Evolutionary conservation across 2,329 filamentous ascomycete genomes (phyloP).

Genomic region (Zelopaecilomyces penicillatus): DNA sequence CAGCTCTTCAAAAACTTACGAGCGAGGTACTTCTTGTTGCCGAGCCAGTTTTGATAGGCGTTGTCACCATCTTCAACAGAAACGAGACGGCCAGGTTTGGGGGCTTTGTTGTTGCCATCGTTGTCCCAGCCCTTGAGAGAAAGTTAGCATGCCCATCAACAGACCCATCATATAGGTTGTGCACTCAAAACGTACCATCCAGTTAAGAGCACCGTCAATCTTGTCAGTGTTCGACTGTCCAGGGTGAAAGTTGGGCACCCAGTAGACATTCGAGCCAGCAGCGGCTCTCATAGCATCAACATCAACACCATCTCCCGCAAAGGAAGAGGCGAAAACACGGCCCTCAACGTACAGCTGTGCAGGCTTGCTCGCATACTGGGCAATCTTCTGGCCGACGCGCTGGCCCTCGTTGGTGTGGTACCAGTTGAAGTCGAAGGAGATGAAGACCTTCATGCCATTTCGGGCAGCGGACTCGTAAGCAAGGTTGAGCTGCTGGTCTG

Average conservation of each 20-base stretch:
- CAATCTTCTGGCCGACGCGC: constrained; percentile 36
- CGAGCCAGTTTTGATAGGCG: constrained; percentile 25
- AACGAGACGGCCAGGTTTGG: constrained; percentile 28
- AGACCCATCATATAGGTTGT: too few species aligned
- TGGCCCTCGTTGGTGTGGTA: constrained; percentile 27
- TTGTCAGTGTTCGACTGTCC: constrained; percentile 19
- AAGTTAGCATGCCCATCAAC: too few species aligned
- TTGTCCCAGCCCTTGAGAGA: constrained; percentile 27
- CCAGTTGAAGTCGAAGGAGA: constrained; percentile 51
- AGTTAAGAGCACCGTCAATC: constrained; percentile 39
- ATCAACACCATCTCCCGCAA: constrained; percentile 39
- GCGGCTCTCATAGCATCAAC: constrained; percentile 30
- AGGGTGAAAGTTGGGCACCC: constrained; percentile 42
- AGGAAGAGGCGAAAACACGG: constrained; percentile 46
- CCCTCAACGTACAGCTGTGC: constrained; percentile 41
- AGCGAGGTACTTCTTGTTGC: constrained; percentile 40
- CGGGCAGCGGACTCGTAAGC: constrained; percentile 41
- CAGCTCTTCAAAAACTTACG: constrained; percentile 6
- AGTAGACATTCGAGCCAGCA: constrained; percentile 37
- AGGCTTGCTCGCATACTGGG: constrained; percentile 32
- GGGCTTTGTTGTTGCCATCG: constrained; percentile 41
- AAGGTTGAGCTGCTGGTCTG: constrained; percentile 36
- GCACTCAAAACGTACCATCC: constrained; percentile 19
- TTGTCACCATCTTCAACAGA: constrained; percentile 32
- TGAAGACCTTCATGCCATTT: constrained; percentile 44